These are phyloP conservation scores for Aspergillus olivimuriae DNA, from an alignment of 495 filamentous ascomycete genomes.

Conservation along the genomic window DNA sequence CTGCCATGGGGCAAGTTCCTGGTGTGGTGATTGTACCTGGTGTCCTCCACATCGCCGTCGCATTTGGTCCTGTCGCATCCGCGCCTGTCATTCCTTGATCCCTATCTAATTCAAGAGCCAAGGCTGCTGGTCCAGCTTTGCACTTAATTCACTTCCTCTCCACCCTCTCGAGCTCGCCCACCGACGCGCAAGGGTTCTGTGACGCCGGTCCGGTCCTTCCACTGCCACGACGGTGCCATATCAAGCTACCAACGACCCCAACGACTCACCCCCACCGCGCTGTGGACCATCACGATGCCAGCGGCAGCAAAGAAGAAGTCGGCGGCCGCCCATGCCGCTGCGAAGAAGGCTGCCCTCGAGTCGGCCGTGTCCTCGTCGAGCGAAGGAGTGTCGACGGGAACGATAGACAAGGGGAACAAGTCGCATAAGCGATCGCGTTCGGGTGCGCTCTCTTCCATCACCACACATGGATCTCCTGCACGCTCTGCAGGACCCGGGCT, in stretches of 20 bases:
- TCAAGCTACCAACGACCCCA: too few species aligned
- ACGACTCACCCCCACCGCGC: too few species aligned
- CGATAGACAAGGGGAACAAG: conserved; percentile 59
- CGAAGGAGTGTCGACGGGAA: conserved; percentile 12
- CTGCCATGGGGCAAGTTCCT: conserved; percentile 13
- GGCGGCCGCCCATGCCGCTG: conserved; percentile 3
- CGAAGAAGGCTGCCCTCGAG: conserved; percentile 9
- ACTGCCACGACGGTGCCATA: too few species aligned
- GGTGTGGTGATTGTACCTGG: conserved; percentile 9
- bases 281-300: conserved; percentile 21
- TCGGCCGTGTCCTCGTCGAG: conserved; percentile 15
- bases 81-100: conserved; percentile 19
- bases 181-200: too few species aligned
- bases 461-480: conserved; percentile 1
- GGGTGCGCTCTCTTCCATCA: conserved; percentile 51
- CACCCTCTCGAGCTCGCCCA: conserved; percentile 8
- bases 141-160: conserved; percentile 12
- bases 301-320: conserved; percentile 17
- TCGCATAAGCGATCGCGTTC: conserved; percentile 90
- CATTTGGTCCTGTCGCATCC: conserved; percentile 16
- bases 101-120: conserved; percentile 18
- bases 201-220: too few species aligned
- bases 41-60: conserved; percentile 13
- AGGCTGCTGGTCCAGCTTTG: conserved; percentile 26
- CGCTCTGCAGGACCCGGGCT: too few species aligned